A percentile compares a stretch with the other conserved stretches of the same genome.
Evolutionary conservation across 257 asterid species (phyloP).

Genomic region (Henckelia pumila): DNA sequence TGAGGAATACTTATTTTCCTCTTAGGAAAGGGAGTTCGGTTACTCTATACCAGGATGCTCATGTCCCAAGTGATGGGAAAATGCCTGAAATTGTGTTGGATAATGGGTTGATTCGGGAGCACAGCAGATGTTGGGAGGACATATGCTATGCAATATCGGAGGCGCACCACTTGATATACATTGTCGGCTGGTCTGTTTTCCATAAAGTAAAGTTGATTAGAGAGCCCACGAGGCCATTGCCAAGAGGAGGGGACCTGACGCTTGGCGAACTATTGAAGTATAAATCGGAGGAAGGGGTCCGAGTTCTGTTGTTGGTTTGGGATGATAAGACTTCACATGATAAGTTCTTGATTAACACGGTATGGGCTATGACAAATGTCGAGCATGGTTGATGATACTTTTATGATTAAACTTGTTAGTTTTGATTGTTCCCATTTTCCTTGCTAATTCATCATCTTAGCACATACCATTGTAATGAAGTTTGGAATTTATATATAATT

Average conservation of each 20-base stretch:
- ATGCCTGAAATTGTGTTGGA: constrained; percentile 46
- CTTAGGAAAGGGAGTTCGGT: constrained; percentile 48
- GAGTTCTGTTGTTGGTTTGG: constrained; percentile 57
- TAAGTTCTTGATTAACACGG: constrained; percentile 50
- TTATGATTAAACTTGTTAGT: neutral
- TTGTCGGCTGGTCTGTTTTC: constrained; percentile 59
- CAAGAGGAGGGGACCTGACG: constrained; percentile 42
- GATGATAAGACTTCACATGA: constrained; percentile 60
- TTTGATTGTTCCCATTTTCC: neutral
- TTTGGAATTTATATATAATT: neutral
- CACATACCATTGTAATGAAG: too few species aligned
- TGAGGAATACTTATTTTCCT: constrained; percentile 51
- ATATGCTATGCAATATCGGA: constrained; percentile 50
- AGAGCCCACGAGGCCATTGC: constrained; percentile 45
- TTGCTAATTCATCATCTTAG: neutral
- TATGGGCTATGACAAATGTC: neutral
- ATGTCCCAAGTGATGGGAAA: constrained; percentile 33
- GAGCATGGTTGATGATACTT: neutral
- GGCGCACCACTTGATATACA: constrained; percentile 52
- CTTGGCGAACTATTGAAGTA: constrained; percentile 55
- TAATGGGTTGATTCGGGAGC: constrained; percentile 32
- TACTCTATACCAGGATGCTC: constrained; percentile 62
- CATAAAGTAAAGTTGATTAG: constrained; percentile 53
- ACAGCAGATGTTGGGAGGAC: constrained; percentile 59
- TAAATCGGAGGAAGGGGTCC: constrained; percentile 62